Conservation (phyloP, 2,329 filamentous ascomycete species). For the Coniella vitis region DNA sequence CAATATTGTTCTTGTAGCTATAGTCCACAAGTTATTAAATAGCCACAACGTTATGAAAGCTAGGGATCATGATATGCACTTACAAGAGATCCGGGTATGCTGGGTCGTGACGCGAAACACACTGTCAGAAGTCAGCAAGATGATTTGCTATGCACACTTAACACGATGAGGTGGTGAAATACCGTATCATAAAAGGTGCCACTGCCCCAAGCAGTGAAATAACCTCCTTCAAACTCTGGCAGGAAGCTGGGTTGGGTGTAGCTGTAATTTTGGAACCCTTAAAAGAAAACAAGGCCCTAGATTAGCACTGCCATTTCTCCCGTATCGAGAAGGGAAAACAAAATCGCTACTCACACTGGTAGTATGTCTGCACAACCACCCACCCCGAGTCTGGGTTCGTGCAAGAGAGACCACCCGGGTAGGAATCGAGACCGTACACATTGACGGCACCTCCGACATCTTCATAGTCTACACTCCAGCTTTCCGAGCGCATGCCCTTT, state of each 20-base stretch:
- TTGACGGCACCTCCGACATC: conserved; percentile 49
- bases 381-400: conserved; percentile 42
- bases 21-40: not conserved
- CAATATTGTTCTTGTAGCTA: conserved; percentile 47
- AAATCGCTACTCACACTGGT: conserved; percentile 32
- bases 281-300: not conserved
- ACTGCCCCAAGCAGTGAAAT: conserved; percentile 46
- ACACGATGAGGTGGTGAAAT: not conserved
- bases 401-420: conserved; percentile 41
- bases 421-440: conserved; percentile 40
- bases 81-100: conserved; percentile 45
- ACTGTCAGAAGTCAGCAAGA: conserved; percentile 19
- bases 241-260: conserved; percentile 46
- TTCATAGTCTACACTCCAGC: conserved; percentile 49
- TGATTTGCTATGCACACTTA: too few species aligned
- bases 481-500: conserved; percentile 39
- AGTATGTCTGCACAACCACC: conserved; percentile 44
- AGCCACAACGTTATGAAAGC: too few species aligned
- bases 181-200: conserved; percentile 41
- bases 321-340: too few species aligned
- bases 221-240: conserved; percentile 48
- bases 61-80: too few species aligned
- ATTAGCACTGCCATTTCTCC: too few species aligned
- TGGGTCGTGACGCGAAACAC: conserved; percentile 35
- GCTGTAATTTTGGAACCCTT: conserved; percentile 45